Evolutionary conservation across 768 basidiomycete genomes (phyloP).

Genomic region (Tricholoma furcatifolium): DNA sequence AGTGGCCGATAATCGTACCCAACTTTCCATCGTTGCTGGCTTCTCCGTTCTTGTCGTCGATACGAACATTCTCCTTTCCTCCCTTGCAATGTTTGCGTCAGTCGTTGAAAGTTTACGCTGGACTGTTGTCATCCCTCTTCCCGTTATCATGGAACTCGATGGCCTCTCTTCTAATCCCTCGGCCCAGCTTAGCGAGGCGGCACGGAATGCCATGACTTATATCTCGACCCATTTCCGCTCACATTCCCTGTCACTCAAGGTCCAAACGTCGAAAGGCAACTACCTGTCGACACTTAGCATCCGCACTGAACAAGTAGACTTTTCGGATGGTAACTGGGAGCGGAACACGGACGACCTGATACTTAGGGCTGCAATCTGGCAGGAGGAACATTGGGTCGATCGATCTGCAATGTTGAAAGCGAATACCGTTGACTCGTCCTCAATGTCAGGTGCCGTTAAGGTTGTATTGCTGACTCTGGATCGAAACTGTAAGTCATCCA

Average conservation of each 20-base stretch:
- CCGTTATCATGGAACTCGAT: conserved; percentile 96
- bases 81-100: conserved; percentile 66
- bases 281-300: conserved; percentile 83
- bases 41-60: conserved; percentile 92
- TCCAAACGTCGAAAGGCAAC: conserved; percentile 94
- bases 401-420: conserved; percentile 69
- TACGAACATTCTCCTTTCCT: conserved; percentile 91
- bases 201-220: conserved; percentile 70
- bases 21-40: conserved; percentile 68
- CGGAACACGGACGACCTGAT: conserved; percentile 95
- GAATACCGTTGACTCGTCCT: conserved; percentile 31
- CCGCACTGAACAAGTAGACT: conserved; percentile 82
- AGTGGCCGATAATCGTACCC: conserved; percentile 32
- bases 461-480: conserved; percentile 91
- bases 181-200: conserved; percentile 69
- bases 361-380: conserved; percentile 89
- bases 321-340: conserved; percentile 48
- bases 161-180: conserved; percentile 69
- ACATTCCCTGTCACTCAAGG: conserved; percentile 78
- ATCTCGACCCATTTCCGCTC: conserved; percentile 74
- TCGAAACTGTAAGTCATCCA: conserved; percentile 71
- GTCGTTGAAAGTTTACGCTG: conserved; percentile 80
- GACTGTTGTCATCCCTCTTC: conserved; percentile 90
- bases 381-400: conserved; percentile 89
- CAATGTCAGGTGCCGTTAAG: conserved; percentile 54